Conservation (phyloP, 805 yeast genomes). For the Yarrowia divulgata region DNA sequence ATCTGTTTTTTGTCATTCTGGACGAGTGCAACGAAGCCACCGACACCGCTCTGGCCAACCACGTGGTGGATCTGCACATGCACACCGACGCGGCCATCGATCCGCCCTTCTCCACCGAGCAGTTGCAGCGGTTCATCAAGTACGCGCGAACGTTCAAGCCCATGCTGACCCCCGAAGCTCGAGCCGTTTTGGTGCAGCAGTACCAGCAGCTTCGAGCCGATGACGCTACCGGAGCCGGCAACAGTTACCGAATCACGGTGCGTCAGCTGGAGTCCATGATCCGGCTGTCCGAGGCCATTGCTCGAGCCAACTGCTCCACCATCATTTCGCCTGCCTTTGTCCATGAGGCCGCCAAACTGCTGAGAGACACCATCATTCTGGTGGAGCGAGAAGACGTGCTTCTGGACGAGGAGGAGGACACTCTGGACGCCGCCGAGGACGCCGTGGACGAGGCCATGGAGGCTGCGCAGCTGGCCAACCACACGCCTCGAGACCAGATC, state of each 20-base stretch:
- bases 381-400: constrained; percentile 94
- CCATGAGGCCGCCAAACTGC: constrained; percentile 88
- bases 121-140: constrained; percentile 83
- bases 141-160: constrained; percentile 96
- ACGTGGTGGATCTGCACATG: constrained; percentile 93
- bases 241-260: constrained; percentile 93
- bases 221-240: constrained; percentile 84
- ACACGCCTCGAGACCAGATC: constrained; percentile 54
- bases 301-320: constrained; percentile 93
- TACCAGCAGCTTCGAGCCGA: constrained; percentile 87
- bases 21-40: constrained; percentile 93
- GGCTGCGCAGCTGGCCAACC: constrained; percentile 11
- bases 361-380: constrained; percentile 89
- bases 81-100: constrained; percentile 85
- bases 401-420: constrained; percentile 68
- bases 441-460: constrained; percentile 43
- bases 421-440: constrained; percentile 47
- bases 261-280: constrained; percentile 96
- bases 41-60: constrained; percentile 89
- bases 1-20: constrained; percentile 88
- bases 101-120: constrained; percentile 89
- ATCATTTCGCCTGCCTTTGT: constrained; percentile 84
- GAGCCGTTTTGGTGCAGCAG: constrained; percentile 74
- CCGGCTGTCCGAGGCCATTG: constrained; percentile 93
- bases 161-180: constrained; percentile 78